These are phyloP conservation scores for Emiliania huxleyi DNA, from an alignment of 78 protist species.

Conservation along the genomic window DNA sequence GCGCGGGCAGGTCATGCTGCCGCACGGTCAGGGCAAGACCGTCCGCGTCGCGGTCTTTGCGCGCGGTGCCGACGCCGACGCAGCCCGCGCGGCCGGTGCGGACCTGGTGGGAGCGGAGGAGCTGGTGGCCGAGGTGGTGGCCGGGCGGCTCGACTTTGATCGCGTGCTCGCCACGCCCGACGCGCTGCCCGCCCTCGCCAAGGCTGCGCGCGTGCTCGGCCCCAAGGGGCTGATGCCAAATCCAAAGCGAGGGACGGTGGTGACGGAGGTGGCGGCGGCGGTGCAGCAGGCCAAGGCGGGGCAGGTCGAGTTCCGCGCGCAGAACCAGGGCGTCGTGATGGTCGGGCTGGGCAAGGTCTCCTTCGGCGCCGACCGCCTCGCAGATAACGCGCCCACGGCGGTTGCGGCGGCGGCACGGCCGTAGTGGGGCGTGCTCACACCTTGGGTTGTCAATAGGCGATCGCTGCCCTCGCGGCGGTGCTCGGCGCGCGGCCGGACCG, in stretches of 20 bases:
- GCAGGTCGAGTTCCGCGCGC: neutral
- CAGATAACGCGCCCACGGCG: neutral
- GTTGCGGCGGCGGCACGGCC: too few relatives aligned
- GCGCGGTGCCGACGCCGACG: neutral
- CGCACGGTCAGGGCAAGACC: neutral
- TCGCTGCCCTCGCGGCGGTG: neutral
- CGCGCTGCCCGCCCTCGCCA: constrained; percentile 9
- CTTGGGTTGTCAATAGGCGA: too few relatives aligned
- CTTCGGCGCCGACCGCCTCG: neutral
- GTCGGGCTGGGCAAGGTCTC: neutral
- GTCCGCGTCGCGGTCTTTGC: neutral
- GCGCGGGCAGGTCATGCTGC: neutral
- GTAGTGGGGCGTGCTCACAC: too few relatives aligned
- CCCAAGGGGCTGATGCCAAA: constrained; percentile 43
- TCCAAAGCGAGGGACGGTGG: constrained; percentile 41
- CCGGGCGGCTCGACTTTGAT: neutral
- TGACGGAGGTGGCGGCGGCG: neutral
- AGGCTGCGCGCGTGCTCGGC: constrained; percentile 21
- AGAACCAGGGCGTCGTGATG: neutral
- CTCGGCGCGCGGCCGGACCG: neutral
- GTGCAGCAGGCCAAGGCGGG: neutral
- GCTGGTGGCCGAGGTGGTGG: neutral
- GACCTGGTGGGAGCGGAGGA: constrained; percentile 38
- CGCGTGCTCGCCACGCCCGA: constrained; percentile 27
- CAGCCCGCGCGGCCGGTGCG: constrained; percentile 15